A percentile compares a stretch with the other conserved stretches of the same genome.
Evolutionary conservation across 2,329 filamentous ascomycete species (phyloP).

Genomic region (Phaeosphaeriaceae sp.): DNA sequence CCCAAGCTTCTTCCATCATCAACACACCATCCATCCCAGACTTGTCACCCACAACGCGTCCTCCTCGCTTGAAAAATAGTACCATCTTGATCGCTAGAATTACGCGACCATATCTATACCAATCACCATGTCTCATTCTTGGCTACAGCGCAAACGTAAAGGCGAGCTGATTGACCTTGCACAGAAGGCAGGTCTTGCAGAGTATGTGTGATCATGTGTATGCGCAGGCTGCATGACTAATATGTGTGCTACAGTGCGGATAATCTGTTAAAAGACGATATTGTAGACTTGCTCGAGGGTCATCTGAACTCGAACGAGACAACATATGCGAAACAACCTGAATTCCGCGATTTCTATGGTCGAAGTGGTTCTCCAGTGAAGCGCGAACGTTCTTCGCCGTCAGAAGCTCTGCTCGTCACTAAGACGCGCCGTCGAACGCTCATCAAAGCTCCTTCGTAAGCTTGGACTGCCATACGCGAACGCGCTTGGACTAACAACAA

Average conservation of each 20-base stretch:
- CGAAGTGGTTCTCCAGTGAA: constrained; percentile 63
- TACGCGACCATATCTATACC: constrained; percentile 53
- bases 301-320: constrained; percentile 66
- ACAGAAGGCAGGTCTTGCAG: constrained; percentile 70
- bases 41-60: constrained; percentile 19
- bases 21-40: constrained; percentile 28
- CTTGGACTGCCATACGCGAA: constrained; percentile 16
- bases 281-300: constrained; percentile 60
- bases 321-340: constrained; percentile 67
- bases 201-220: constrained; percentile 62
- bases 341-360: constrained; percentile 77
- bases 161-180: constrained; percentile 77
- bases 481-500: constrained; percentile 34
- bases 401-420: constrained; percentile 42
- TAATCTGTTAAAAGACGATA: constrained; percentile 76
- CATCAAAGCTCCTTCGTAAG: constrained; percentile 43
- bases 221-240: constrained; percentile 13
- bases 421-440: constrained; percentile 45
- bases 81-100: constrained; percentile 54
- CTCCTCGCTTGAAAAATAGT: constrained; percentile 19
- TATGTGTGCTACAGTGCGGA: constrained; percentile 63
- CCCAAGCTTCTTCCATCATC: constrained; percentile 22
- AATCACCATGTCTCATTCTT: constrained; percentile 68
- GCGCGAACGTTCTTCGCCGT: constrained; percentile 48
- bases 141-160: constrained; percentile 84